phyloP scores from a whole-genome alignment of 345 rosid genomes.

The Ceriops tagal region DNA sequence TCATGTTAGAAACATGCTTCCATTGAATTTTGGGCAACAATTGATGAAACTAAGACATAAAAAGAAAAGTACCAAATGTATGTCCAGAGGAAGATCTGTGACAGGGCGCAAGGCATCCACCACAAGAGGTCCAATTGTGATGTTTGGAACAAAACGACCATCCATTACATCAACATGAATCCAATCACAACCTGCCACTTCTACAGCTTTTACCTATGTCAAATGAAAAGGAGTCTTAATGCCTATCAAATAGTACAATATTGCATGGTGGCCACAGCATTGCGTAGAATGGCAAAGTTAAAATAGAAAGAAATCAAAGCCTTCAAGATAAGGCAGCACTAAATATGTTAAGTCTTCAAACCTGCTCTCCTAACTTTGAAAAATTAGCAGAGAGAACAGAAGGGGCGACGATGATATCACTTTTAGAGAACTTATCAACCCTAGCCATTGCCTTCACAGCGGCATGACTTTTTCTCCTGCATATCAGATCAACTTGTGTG shows the following conservation, averaged over 20 bases:
- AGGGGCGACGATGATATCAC: conserved; percentile 84
- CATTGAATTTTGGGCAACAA: background rate
- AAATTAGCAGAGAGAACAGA: conserved; percentile 95
- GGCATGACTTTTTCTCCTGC: conserved; percentile 46
- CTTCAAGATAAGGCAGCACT: background rate
- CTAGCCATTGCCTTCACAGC: conserved; percentile 77
- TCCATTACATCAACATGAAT: conserved; percentile 98
- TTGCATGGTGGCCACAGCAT: conserved; percentile 15
- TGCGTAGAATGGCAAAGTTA: background rate
- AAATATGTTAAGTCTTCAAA: conserved; percentile 15
- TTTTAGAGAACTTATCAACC: conserved; percentile 90
- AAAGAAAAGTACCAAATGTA: conserved; percentile 62
- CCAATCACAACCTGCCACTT: conserved; percentile 91
- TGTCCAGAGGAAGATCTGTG: conserved; percentile 90
- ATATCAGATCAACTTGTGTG: background rate
- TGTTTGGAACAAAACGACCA: conserved; percentile 96
- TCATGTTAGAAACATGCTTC: conserved; percentile 8
- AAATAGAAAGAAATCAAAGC: conserved; percentile 19
- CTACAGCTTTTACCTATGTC: conserved; percentile 82
- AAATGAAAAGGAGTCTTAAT: conserved; percentile 20
- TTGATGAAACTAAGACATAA: conserved; percentile 4
- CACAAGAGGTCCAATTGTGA: conserved; percentile 90
- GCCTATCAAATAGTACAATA: conserved; percentile 5
- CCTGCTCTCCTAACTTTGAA: conserved; percentile 91
- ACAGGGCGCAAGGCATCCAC: conserved; percentile 91